Base-by-base conservation (phyloP, 768 basidiomycete species). In the Mrakia frigida region DNA sequence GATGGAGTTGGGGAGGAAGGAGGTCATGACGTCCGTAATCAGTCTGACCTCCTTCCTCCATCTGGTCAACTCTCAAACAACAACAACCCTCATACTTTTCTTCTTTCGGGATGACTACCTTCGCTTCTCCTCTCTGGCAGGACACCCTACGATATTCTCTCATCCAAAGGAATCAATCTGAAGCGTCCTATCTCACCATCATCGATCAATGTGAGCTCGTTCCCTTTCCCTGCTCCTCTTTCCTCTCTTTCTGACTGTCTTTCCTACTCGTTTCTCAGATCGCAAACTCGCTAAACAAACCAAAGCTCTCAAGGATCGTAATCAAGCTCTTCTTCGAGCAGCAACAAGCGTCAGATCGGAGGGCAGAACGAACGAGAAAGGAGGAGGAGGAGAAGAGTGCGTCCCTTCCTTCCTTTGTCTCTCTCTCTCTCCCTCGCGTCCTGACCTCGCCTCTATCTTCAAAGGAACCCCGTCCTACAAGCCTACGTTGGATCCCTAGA, bases 401-500 rank as follows among this genome's bases (percentile, higher is more conserved):
- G 90, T 43, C 43, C 46, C n/a, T 21, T 72, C 39, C 39, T 53
- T 56, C 18, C 41, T 56, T 10, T 65, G n/a, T 70, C 28, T 78
- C n/a, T 7, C 46, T 33, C 67, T 39, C 43, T 13, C 52, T 35
- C 69, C 9, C 14, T 46, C 14, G 2, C 14, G 43, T n/a, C n/a
- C 6, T 50, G 46, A 50, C 14, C 13, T 21, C n/a, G n/a, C n/a
- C 28, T 50, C 25, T 65, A 41, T 63, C 43, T 13, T n/a, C 41
- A 39, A 76, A 93, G 91, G 79, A 92, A 93, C 82, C 90, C 93
- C 35, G 91, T 95, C 59, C 89, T 90, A 60, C 88, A 90, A 52
- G 94, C 94, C 23, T 93, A 96, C 83, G 89, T 95, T 83, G 86
- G 90, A 0, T 97, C 96, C 28, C 89, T 98, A 68, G 95, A 98